Evolutionary conservation across 1,284 basidiomycete species (phyloP).

Genomic region (Rhodotorula sp.): DNA sequence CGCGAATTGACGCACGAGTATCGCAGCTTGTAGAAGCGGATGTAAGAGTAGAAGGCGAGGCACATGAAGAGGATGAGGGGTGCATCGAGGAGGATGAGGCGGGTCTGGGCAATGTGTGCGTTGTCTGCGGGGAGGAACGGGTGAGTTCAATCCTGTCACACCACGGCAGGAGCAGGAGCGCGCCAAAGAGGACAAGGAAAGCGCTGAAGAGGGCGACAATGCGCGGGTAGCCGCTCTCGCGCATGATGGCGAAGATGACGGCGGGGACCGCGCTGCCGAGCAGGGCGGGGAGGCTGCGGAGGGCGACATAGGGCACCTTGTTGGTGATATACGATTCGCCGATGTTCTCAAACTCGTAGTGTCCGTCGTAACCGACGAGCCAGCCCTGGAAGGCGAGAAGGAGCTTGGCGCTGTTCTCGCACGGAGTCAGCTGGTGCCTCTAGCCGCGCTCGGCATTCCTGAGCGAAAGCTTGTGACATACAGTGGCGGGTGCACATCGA

Average conservation of each 20-base stretch:
- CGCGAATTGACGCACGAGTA: constrained; percentile 64
- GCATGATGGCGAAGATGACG: constrained; percentile 93
- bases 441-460: rapidly evolving
- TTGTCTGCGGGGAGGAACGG: constrained; percentile 66
- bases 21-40: constrained; percentile 92
- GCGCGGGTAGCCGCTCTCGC: constrained; percentile 92
- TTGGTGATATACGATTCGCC: constrained; percentile 85
- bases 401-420: constrained; percentile 66
- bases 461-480: not conserved
- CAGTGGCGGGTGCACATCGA: constrained; percentile 76
- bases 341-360: constrained; percentile 91
- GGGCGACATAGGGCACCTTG: constrained; percentile 90
- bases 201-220: constrained; percentile 87
- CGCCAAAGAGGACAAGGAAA: constrained; percentile 79
- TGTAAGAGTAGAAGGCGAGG: constrained; percentile 88
- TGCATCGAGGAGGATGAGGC: constrained; percentile 93
- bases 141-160: not conserved
- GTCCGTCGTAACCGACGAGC: constrained; percentile 93
- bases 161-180: constrained; percentile 42
- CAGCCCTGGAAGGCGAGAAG: constrained; percentile 89
- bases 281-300: constrained; percentile 88
- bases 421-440: not conserved
- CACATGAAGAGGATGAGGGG: constrained; percentile 95
- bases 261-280: constrained; percentile 87
- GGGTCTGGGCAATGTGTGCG: constrained; percentile 91